phyloP scores from a whole-genome alignment of 176 grass and related monocot species.

The Hyparrhenia diplandra region DNA sequence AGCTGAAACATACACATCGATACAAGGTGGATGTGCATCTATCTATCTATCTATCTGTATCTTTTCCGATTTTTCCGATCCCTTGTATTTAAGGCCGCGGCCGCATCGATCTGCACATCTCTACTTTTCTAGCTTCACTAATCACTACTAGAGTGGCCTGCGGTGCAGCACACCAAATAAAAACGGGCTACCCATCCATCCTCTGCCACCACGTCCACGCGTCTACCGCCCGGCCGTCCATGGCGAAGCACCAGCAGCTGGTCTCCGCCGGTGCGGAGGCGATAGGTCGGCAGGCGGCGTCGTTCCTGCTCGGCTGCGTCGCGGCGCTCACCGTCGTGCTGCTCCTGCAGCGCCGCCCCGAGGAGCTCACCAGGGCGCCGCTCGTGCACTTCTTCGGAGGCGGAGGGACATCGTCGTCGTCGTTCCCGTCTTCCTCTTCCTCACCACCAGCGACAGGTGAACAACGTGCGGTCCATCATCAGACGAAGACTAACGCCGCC shows the following conservation, averaged over 20 bases:
- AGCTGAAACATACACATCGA: too few species aligned
- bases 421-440: background rate
- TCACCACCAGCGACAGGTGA: background rate
- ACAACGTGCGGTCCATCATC: background rate
- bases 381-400: background rate
- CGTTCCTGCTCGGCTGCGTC: constrained; percentile 34
- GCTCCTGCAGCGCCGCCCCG: constrained; percentile 23
- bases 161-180: too few species aligned
- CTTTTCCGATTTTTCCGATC: too few species aligned
- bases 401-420: background rate
- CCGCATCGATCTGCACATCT: too few species aligned
- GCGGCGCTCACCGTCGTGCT: constrained; percentile 32
- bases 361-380: background rate
- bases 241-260: background rate
- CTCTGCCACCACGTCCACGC: too few species aligned
- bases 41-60: too few species aligned
- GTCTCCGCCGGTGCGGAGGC: background rate
- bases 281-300: constrained; percentile 16
- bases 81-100: too few species aligned
- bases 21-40: too few species aligned
- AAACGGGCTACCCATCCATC: too few species aligned
- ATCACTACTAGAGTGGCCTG: too few species aligned
- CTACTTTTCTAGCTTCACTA: too few species aligned
- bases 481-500: background rate
- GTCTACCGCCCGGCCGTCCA: background rate